Conservation (phyloP, 148 eudicot species). For the Rhododendron ferrugineum region DNA sequence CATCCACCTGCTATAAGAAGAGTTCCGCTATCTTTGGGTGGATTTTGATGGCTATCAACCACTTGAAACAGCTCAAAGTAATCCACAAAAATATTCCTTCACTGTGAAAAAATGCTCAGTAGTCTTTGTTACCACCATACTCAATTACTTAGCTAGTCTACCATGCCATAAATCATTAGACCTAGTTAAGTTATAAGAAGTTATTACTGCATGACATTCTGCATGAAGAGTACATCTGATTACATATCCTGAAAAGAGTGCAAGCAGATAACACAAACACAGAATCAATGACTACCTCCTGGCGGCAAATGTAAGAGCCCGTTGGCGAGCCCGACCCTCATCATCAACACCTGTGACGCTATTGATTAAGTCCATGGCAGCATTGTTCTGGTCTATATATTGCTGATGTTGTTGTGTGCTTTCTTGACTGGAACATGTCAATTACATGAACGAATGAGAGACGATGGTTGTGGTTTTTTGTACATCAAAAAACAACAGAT, state of each 20-base stretch:
- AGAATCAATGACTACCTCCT: slow-evolving; percentile 44
- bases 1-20: background rate
- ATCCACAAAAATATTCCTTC: background rate
- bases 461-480: background rate
- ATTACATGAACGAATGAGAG: slow-evolving; percentile 1
- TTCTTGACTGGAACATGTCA: slow-evolving; percentile 42
- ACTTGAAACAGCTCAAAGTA: slow-evolving; percentile 1
- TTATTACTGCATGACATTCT: background rate
- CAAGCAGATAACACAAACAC: slow-evolving; percentile 1
- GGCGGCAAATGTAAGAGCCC: slow-evolving; percentile 90
- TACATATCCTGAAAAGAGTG: background rate
- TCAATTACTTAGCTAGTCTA: background rate
- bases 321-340: slow-evolving; percentile 84
- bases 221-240: background rate
- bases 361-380: slow-evolving; percentile 80
- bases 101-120: background rate
- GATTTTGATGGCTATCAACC: background rate
- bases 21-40: background rate
- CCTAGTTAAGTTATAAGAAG: background rate
- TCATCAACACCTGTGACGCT: slow-evolving; percentile 83
- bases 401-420: slow-evolving; percentile 34
- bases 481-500: background rate
- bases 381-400: slow-evolving; percentile 41
- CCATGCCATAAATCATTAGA: background rate
- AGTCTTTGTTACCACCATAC: background rate